A percentile compares a stretch with the other conserved stretches of the same genome.
Conservation (phyloP, 495 filamentous ascomycete genomes). For the Neurospora sp. region DNA sequence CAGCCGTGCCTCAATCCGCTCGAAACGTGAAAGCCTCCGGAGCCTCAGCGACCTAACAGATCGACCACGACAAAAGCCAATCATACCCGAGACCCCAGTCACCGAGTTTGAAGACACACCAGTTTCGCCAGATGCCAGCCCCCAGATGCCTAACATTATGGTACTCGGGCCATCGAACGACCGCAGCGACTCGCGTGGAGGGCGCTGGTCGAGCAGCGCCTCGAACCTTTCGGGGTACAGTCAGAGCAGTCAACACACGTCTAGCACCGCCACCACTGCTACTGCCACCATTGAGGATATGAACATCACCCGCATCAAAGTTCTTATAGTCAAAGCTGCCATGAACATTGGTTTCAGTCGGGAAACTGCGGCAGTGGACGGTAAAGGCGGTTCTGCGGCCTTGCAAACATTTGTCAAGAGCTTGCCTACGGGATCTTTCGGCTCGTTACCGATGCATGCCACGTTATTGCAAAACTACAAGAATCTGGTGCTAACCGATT, state of each 20-base stretch:
- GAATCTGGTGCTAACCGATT: slow-evolving; percentile 60
- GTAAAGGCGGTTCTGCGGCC: slow-evolving; percentile 27
- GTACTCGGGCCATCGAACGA: slow-evolving; percentile 59
- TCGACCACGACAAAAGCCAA: slow-evolving; percentile 21
- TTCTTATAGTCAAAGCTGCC: slow-evolving; percentile 71
- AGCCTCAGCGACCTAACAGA: slow-evolving; percentile 21
- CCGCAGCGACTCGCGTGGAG: slow-evolving; percentile 28
- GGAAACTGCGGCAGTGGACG: slow-evolving; percentile 27
- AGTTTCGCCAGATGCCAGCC: slow-evolving; percentile 65
- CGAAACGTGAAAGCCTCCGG: slow-evolving; percentile 34
- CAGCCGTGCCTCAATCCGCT: slow-evolving; percentile 35
- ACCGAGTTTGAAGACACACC: slow-evolving; percentile 88
- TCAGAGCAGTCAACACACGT: slow-evolving; percentile 58
- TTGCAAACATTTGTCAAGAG: slow-evolving; percentile 64
- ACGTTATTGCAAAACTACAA: slow-evolving; percentile 67
- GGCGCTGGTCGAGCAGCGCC: slow-evolving; percentile 64
- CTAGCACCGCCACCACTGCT: slow-evolving; percentile 66
- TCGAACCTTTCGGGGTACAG: slow-evolving; percentile 67
- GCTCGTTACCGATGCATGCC: slow-evolving; percentile 56
- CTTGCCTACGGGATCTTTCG: slow-evolving; percentile 70
- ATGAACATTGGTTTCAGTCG: slow-evolving; percentile 64
- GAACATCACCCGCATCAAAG: slow-evolving; percentile 62
- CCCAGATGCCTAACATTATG: slow-evolving; percentile 69
- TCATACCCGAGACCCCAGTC: slow-evolving; percentile 73
- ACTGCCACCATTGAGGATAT: slow-evolving; percentile 52